These are phyloP conservation scores for Talinum fruticosum DNA, from an alignment of 148 eudicot species.

Conservation along the genomic window DNA sequence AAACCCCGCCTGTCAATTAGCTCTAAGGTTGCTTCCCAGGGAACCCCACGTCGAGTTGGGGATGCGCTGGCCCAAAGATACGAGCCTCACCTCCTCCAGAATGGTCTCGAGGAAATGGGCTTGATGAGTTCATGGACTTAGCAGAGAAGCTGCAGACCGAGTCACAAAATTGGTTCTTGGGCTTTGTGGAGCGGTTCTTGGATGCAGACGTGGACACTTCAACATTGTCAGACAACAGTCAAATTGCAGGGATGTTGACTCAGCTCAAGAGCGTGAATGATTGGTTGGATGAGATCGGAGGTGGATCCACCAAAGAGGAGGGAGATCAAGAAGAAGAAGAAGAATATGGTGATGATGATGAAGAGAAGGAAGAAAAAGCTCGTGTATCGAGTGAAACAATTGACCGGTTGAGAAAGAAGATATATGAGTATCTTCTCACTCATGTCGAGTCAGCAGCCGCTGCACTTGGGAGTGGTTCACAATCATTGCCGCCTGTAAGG, in stretches of 20 bases:
- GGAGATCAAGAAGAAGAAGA: slow-evolving; percentile 10
- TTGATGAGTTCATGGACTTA: slow-evolving; percentile 70
- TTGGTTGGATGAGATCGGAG: slow-evolving; percentile 75
- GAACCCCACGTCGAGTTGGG: slow-evolving; percentile 41
- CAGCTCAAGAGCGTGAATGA: slow-evolving; percentile 92
- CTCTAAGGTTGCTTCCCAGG: slow-evolving; percentile 34
- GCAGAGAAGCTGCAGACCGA: slow-evolving; percentile 55
- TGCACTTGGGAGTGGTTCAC: slow-evolving; percentile 67
- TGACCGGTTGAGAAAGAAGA: slow-evolving; percentile 86
- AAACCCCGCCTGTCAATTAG: slow-evolving; percentile 48
- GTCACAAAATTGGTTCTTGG: slow-evolving; percentile 84
- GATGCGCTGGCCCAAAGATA: slow-evolving; percentile 37
- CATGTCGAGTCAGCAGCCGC: slow-evolving; percentile 96
- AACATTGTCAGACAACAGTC: slow-evolving; percentile 71
- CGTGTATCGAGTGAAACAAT: slow-evolving; percentile 52
- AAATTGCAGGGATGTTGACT: slow-evolving; percentile 81
- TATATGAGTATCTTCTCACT: slow-evolving; percentile 85
- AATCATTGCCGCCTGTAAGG: slow-evolving; percentile 28
- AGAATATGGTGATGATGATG: slow-evolving; percentile 3
- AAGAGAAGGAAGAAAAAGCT: slow-evolving; percentile 8
- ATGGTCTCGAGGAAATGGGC: slow-evolving; percentile 69
- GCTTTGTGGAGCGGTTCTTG: slow-evolving; percentile 76
- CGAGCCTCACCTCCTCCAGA: slow-evolving; percentile 45
- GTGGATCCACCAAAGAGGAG: slow-evolving; percentile 19
- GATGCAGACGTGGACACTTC: slow-evolving; percentile 68